phyloP scores from a whole-genome alignment of 2,329 filamentous ascomycete genomes.

The Nakataea oryzae region DNA sequence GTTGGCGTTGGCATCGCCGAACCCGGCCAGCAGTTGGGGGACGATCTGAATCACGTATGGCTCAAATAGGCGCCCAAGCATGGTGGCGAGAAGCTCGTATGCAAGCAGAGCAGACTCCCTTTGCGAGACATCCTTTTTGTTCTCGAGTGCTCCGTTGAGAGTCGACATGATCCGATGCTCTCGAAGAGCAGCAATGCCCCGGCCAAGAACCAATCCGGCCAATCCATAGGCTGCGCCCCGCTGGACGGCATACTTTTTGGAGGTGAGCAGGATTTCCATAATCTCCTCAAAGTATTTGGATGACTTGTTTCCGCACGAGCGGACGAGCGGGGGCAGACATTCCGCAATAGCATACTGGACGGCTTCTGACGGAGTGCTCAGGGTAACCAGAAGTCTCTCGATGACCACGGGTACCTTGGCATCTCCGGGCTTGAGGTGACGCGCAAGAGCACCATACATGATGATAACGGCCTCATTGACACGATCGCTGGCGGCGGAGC shows the following conservation, averaged over 20 bases:
- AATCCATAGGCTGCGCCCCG: conserved; percentile 92
- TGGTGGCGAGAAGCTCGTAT: conserved; percentile 78
- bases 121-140: conserved; percentile 86
- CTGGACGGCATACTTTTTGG: conserved; percentile 86
- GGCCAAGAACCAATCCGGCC: conserved; percentile 81
- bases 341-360: conserved; percentile 95
- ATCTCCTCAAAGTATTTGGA: conserved; percentile 72
- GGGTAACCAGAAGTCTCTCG: conserved; percentile 71
- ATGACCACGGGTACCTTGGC: conserved; percentile 80
- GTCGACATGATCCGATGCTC: conserved; percentile 80
- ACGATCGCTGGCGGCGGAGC: conserved; percentile 70
- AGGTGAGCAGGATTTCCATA: conserved; percentile 70
- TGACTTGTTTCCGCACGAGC: conserved; percentile 66
- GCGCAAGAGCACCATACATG: conserved; percentile 86
- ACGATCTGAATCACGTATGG: conserved; percentile 95
- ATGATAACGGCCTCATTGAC: conserved; percentile 97
- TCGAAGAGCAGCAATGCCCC: conserved; percentile 69
- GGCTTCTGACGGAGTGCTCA: conserved; percentile 90
- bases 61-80: conserved; percentile 84
- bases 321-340: conserved; percentile 84
- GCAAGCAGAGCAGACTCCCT: conserved; percentile 82
- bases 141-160: conserved; percentile 75
- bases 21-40: conserved; percentile 77
- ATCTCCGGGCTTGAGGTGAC: conserved; percentile 79
- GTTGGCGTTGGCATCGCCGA: conserved; percentile 79